A percentile compares a stretch with the other conserved stretches of the same genome.
These are phyloP conservation scores for Ocimum tenuiflorum DNA, from an alignment of 257 asterid genomes.

Conservation along the genomic window DNA sequence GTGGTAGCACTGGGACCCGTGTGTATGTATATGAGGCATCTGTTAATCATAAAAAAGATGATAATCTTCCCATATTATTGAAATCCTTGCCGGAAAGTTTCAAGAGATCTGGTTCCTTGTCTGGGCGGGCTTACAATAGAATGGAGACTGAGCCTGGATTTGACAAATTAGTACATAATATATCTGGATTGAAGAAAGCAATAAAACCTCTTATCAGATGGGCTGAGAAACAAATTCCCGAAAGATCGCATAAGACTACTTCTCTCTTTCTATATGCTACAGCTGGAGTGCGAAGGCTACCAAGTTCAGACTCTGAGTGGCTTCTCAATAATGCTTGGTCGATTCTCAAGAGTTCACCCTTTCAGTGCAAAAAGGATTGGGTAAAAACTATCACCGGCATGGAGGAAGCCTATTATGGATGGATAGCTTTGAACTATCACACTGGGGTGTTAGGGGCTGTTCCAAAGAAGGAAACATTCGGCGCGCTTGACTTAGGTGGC, in stretches of 20 bases:
- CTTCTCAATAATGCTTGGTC: slow-evolving; percentile 83
- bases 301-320: slow-evolving; percentile 85
- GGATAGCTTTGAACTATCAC: slow-evolving; percentile 89
- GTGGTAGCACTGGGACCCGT: slow-evolving; percentile 99
- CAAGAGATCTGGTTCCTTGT: slow-evolving; percentile 35
- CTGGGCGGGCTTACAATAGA: slow-evolving; percentile 86
- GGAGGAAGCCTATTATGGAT: slow-evolving; percentile 96
- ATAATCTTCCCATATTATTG: slow-evolving; percentile 56
- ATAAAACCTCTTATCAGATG: slow-evolving; percentile 70
- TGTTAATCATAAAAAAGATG: slow-evolving; percentile 41
- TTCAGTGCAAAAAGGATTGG: slow-evolving; percentile 88
- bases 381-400: slow-evolving; percentile 72
- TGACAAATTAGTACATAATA: slow-evolving; percentile 80
- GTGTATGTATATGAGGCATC: slow-evolving; percentile 83
- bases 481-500: slow-evolving; percentile 72
- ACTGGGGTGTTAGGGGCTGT: slow-evolving; percentile 61
- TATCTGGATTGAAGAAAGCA: slow-evolving; percentile 56
- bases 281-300: slow-evolving; percentile 93
- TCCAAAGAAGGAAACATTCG: slow-evolving; percentile 72
- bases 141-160: slow-evolving; percentile 99
- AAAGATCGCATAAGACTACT: slow-evolving; percentile 58
- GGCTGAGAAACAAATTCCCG: slow-evolving; percentile 94
- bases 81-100: slow-evolving; percentile 77
- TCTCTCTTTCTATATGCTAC: slow-evolving; percentile 88
- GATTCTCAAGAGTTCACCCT: slow-evolving; percentile 57